Evolutionary conservation across 768 basidiomycete species (phyloP).

Genomic region (Neoboletus magnificus): DNA sequence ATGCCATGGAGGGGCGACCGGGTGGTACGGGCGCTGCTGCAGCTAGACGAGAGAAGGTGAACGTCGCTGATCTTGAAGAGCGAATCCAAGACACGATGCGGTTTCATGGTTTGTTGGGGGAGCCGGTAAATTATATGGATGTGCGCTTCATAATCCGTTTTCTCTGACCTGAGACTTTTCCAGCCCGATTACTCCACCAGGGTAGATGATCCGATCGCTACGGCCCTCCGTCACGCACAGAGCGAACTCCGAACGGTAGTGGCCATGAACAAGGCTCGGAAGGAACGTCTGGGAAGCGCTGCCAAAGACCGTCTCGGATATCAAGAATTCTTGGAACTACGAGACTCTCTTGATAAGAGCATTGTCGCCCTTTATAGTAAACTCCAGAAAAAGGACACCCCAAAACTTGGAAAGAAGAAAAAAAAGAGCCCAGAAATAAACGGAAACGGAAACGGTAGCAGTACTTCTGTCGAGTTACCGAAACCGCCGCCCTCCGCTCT

Average conservation of each 20-base stretch:
- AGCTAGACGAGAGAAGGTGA: conserved; percentile 68
- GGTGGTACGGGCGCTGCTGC: conserved; percentile 79
- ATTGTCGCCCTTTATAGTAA: conserved; percentile 72
- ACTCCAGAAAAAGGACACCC: conserved; percentile 77
- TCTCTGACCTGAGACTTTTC: conserved; percentile 21
- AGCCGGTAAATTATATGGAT: conserved; percentile 53
- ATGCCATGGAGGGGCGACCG: conserved; percentile 79
- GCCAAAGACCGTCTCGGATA: conserved; percentile 87
- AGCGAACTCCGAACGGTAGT: conserved; percentile 72
- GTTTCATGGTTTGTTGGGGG: conserved; percentile 66
- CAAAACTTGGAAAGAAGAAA: conserved; percentile 70
- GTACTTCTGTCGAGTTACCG: conserved; percentile 35
- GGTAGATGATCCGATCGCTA: conserved; percentile 92
- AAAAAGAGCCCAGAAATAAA: conserved; percentile 52
- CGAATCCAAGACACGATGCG: conserved; percentile 74
- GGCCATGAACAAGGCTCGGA: conserved; percentile 80
- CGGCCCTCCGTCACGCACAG: conserved; percentile 87
- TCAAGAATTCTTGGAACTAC: conserved; percentile 83
- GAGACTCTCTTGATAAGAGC: conserved; percentile 85
- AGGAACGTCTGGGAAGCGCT: conserved; percentile 63
- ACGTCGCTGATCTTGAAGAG: conserved; percentile 75
- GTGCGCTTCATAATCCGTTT: neutral
- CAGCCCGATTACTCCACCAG: conserved; percentile 74
- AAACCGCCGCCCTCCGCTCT: conserved; percentile 70
- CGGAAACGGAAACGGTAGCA: conserved; percentile 31